Conservation (phyloP, 2,329 filamentous ascomycete genomes). For the Aspergillus ibericus region DNA sequence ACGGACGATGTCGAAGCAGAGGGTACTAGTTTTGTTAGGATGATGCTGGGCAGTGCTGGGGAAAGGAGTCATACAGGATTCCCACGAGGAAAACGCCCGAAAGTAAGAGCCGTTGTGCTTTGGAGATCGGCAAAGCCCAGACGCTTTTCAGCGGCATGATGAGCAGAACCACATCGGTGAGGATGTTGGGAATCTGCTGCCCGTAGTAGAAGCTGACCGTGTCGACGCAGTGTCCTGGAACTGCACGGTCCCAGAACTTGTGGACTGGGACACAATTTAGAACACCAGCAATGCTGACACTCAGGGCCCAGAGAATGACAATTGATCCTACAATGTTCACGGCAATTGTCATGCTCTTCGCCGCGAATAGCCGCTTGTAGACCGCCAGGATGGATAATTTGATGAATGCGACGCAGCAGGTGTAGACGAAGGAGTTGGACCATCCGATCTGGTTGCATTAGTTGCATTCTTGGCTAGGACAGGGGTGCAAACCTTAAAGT, state of each 20-base stretch:
- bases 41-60: rapidly evolving
- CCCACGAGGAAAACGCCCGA: conserved; percentile 32
- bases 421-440: conserved; percentile 31
- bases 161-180: conserved; percentile 30
- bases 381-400: conserved; percentile 2
- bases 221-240: conserved; percentile 29
- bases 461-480: neutral
- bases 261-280: neutral
- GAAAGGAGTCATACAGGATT: conserved; percentile 22
- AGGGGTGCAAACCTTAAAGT: conserved; percentile 23
- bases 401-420: neutral
- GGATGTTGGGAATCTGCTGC: conserved; percentile 32
- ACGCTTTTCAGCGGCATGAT: conserved; percentile 29
- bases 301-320: neutral
- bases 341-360: neutral
- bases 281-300: neutral
- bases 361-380: conserved; percentile 1
- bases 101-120: conserved; percentile 24
- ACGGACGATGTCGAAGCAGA: conserved; percentile 29
- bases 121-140: conserved; percentile 27
- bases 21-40: conserved; percentile 18
- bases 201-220: conserved; percentile 29
- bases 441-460: conserved; percentile 25
- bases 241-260: conserved; percentile 28
- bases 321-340: neutral